Base-by-base conservation (phyloP, 192 early-diverging fungal genomes). In the Coemansia sp. region DNA sequence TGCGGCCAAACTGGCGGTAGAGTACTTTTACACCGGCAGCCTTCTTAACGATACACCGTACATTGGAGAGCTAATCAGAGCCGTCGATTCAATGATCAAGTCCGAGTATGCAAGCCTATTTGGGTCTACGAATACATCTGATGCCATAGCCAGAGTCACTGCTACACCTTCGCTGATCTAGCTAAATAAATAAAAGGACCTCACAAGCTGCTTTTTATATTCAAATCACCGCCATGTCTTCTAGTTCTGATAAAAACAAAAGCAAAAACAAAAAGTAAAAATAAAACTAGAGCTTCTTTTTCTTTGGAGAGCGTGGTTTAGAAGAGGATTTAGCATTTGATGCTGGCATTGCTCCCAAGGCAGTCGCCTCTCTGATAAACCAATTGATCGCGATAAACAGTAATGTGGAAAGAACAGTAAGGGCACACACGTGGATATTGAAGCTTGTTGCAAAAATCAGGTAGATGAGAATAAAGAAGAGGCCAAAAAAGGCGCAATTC, bases 341-440 rank as follows among this genome's bases (percentile, higher is more conserved):
- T 48, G 65, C 19, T 40, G 67, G 12, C n/a, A 61, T 9, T 46
- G 68, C 36, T 61, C 48, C 66, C 36, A 56, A 41, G n/a, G 72
- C 45, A 18, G 41, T 43, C 8, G 57, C 60, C 11, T 76, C 79
- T 13, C 36, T 61, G 61, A 82, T 64, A 56, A 82, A 82, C 79
- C 79, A 82, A 40, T 82, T 71, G 57, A 82, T 76, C 16, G 79
- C 73, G 51, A 46, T 67, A 66, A 82, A 82, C 15, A 82, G 58
- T 46, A 68, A 58, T 7, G 41, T 59, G 1, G 79, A 71, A 65
- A 82, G 73, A 32, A 60, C 57, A 3, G 79, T 68, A 49, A 82
- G 52, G 6, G 74, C 74, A 40, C 79, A 82, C 5, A 82, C 82
- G 15, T 84, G 82, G 41, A 79, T 39, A 66, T 84, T 84, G 52